Conservation (phyloP, 139 green algal genomes). For the Chlamydomonas incerta region DNA sequence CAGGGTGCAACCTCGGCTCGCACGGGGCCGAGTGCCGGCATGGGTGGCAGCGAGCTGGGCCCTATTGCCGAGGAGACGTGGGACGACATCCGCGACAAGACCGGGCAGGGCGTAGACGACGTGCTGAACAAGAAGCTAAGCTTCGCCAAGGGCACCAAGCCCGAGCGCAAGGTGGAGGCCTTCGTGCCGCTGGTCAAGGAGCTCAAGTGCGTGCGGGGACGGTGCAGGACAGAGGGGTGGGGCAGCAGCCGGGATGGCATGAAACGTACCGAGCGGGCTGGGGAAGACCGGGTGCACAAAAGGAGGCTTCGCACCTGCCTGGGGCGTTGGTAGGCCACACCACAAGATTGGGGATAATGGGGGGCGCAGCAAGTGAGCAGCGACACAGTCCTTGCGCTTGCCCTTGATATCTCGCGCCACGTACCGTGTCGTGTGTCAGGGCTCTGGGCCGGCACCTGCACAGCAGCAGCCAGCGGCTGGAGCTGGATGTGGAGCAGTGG, state of each 20-base stretch:
- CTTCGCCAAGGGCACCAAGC: slow-evolving; percentile 63
- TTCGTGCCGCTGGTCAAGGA: slow-evolving; percentile 72
- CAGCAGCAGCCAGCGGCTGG: slow-evolving; percentile 20
- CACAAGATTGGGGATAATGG: too few relatives aligned
- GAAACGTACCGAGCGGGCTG: too few relatives aligned
- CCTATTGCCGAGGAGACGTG: slow-evolving; percentile 54
- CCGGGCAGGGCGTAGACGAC: slow-evolving; percentile 45
- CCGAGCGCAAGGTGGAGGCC: slow-evolving; percentile 71
- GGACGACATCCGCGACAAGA: slow-evolving; percentile 63
- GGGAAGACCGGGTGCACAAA: too few relatives aligned
- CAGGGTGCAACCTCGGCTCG: neutral
- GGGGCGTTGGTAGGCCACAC: too few relatives aligned
- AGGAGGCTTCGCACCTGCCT: too few relatives aligned
- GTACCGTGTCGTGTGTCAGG: too few relatives aligned
- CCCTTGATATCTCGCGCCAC: too few relatives aligned
- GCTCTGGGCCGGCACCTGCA: slow-evolving; percentile 62
- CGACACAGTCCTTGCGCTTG: too few relatives aligned
- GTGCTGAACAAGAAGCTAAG: slow-evolving; percentile 54
- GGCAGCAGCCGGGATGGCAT: too few relatives aligned
- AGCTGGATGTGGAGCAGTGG: slow-evolving; percentile 61
- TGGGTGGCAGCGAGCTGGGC: neutral
- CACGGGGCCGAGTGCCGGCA: neutral
- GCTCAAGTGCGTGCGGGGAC: slow-evolving; percentile 54
- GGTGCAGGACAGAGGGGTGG: too few relatives aligned
- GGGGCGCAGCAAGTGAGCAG: too few relatives aligned